phyloP scores from a whole-genome alignment of 306 rosid species.

The Vigna hirtella region DNA sequence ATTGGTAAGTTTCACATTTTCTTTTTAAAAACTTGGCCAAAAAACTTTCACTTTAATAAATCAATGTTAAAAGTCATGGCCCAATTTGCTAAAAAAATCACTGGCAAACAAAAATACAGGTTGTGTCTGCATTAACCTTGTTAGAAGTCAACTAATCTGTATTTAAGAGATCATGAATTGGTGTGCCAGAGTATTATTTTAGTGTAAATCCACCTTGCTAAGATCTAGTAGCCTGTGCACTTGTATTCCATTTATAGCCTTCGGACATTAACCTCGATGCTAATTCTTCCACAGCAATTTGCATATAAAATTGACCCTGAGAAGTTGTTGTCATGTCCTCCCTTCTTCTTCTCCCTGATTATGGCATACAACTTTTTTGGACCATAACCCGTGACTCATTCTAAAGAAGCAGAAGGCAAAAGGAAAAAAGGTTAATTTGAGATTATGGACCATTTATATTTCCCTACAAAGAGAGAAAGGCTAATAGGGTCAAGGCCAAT shows the following conservation, averaged over 20 bases:
- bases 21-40: conserved; percentile 2
- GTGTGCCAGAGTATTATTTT: conserved; percentile 40
- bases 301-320: conserved; percentile 47
- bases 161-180: conserved; percentile 41
- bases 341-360: conserved; percentile 25
- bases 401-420: conserved; percentile 44
- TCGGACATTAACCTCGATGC: conserved; percentile 35
- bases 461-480: conserved; percentile 36
- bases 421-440: conserved; percentile 43
- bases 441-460: conserved; percentile 51
- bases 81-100: conserved; percentile 40
- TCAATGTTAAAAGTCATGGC: conserved; percentile 42
- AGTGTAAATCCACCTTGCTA: conserved; percentile 28
- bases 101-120: conserved; percentile 42
- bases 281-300: conserved; percentile 38
- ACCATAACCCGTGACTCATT: conserved; percentile 50
- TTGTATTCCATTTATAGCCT: conserved; percentile 37
- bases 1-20: background rate
- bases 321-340: conserved; percentile 33
- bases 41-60: conserved; percentile 40
- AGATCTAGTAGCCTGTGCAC: conserved; percentile 15
- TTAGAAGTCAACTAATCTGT: conserved; percentile 48
- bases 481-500: conserved; percentile 38
- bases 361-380: conserved; percentile 43
- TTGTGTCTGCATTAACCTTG: conserved; percentile 41